Evolutionary conservation across 140 eudicot species (phyloP), one percentile per base, ranked within the genome.

Genomic region (Ambrosia hybrid): DNA sequence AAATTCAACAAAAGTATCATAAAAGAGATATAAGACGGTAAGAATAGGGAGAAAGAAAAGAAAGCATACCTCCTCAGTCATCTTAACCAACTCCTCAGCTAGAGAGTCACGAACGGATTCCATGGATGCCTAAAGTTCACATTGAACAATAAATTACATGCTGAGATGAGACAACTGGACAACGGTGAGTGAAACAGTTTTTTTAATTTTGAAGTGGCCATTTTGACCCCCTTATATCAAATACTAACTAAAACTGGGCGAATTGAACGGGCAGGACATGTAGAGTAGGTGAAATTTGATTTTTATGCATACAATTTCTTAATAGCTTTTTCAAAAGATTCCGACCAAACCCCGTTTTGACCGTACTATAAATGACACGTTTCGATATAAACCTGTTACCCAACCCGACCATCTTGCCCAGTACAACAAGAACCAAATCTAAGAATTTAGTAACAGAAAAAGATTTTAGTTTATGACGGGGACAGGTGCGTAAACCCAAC

Each of bases 71-170:
- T 89, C 86, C 67, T 82, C 98, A 8, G 98, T 92, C 96, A 92
- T 79, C 77, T 89, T 87, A 68, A 92, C 98, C 80, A 92, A 72
- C 86, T 92, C 98, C 84, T 92, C 98, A 21, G 98, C 92, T 85
- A 92, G 96, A 69, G 98, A 89, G 77, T 92, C 98, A 43, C 98
- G 92, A 51, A 92, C 89, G 34, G 98, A 85, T 80, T 92, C 96
- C 98, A 92, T 69, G 58, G 98, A 87, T 45, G 92, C 96, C 98
- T 92, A 78, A 41, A 71, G 67, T 67, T 73, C 33, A 65, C 81
- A 71, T 21, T 26, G 9, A 66, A 38, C 46, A 72, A 74, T 56
- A 73, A 70, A 51, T 16, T 37, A 51, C 15, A 8, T 8, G 10
- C 36, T 48, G n/a, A 72, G 30, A 73, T 79, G 12, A 59, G 33